Evolutionary conservation across 805 yeast species (phyloP), one percentile per base, ranked within the genome.

Genomic region (Candida ovalis): DNA sequence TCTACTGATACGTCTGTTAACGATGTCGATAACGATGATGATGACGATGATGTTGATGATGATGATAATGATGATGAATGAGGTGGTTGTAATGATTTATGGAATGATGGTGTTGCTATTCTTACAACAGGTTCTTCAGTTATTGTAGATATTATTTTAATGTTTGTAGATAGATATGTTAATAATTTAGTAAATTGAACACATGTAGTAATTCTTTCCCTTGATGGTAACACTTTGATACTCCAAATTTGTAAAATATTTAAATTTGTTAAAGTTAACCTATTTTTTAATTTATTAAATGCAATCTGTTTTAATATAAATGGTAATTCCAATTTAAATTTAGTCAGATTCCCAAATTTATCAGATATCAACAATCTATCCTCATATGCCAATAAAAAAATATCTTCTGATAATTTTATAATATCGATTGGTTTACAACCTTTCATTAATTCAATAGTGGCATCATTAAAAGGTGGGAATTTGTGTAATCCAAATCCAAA

Each of bases 401-500:
- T n/a, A 17, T 37, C 19, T 8, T 18, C 15, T 2, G 19, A 15
- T 6, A 43, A 30, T 18, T 44, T 30, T 22, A 44, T 30, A 4
- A 38, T 18, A 12, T 37, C 46, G 3, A 44, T 19, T n/a, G 46
- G 42, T 32, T 32, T 33, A 8, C 24, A 13, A 9, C 17, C 22
- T 19, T 28, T 22, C 15, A 30, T 9, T 12, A 38, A 27, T 4
- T 22, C 28, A 17, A 22, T n/a, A 12, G 17, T 25, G 7, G 19
- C 25, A n/a, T 43, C 46, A 18, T 27, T 25, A 19, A 27, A 43
- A 2, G 42, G 36, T 19, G 46, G 42, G 36, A 43, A 43, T 3
- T 19, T 27, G 6, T 40, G 21, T 24, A 43, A 43, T 18, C 46
- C 46, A 36, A 43, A 43, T 10, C 46, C 46, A n/a, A 27, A 37